phyloP scores from a whole-genome alignment of 2,329 filamentous ascomycete genomes.

The Ophiostoma himal-ulmi region DNA sequence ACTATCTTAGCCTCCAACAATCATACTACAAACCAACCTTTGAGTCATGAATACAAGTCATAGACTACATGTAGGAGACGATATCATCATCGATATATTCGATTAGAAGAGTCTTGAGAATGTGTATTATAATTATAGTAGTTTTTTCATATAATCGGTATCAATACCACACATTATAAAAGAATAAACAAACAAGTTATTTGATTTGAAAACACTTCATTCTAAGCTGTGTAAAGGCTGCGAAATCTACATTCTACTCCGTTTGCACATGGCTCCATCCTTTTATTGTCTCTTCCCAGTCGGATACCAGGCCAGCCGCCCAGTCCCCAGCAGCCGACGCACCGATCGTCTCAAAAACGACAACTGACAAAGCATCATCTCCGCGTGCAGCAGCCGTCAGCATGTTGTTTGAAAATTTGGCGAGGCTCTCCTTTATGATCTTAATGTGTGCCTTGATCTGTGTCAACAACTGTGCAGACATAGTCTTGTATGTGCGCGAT shows the following conservation, averaged over 20 bases:
- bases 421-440: constrained; percentile 31
- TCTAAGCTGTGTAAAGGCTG: not conserved
- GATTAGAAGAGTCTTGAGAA: too few species aligned
- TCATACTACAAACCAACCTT: too few species aligned
- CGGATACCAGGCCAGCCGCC: constrained; percentile 34
- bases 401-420: constrained; percentile 31
- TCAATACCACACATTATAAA: too few species aligned
- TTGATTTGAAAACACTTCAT: not conserved
- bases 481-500: constrained; percentile 28
- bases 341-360: not conserved
- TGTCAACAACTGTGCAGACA: constrained; percentile 23
- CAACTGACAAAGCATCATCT: constrained; percentile 29
- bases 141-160: too few species aligned
- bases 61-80: too few species aligned
- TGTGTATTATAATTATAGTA: too few species aligned
- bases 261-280: constrained; percentile 36
- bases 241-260: constrained; percentile 27
- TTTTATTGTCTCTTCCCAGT: constrained; percentile 37
- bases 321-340: constrained; percentile 33
- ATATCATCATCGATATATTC: too few species aligned
- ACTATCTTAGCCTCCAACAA: too few species aligned
- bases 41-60: too few species aligned
- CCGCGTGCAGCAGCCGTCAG: not conserved
- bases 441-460: constrained; percentile 34
- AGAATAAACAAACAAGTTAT: not conserved